Percentiles rank a stretch among this genome's conserved stretches.
Evolutionary conservation across 73 alveolate genomes (phyloP).

Genomic region (Paramecium biaurelia): DNA sequence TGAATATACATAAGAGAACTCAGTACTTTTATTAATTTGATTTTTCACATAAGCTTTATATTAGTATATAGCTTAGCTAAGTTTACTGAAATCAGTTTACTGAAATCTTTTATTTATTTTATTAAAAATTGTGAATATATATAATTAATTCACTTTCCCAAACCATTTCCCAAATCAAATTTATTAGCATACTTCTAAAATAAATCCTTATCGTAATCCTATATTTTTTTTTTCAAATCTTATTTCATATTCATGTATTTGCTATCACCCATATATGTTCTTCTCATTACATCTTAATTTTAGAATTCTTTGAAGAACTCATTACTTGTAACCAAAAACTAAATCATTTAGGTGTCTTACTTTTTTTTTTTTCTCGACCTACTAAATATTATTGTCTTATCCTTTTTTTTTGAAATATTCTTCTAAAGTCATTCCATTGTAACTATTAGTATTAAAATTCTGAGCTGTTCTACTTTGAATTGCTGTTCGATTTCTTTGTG

Average conservation of each 20-base stretch:
- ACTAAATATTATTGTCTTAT: background rate
- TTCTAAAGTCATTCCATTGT: slow-evolving; percentile 39
- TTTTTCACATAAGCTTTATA: background rate
- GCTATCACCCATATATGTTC: slow-evolving; percentile 45
- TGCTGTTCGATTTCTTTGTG: background rate
- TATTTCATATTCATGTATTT: slow-evolving; percentile 27
- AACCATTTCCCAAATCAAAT: slow-evolving; percentile 23
- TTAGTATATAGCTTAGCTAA: slow-evolving; percentile 63
- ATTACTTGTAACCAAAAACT: slow-evolving; percentile 41
- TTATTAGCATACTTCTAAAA: slow-evolving; percentile 38
- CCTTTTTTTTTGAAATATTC: background rate
- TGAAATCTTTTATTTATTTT: background rate
- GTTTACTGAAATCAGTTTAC: background rate
- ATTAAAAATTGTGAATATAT: background rate
- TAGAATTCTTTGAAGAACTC: slow-evolving; percentile 22
- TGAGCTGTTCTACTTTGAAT: background rate
- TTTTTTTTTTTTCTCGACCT: background rate
- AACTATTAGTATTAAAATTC: background rate
- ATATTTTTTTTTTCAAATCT: background rate
- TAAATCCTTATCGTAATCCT: slow-evolving; percentile 19
- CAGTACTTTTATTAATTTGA: background rate
- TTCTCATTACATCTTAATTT: slow-evolving; percentile 31
- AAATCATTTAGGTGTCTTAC: background rate
- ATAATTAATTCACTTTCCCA: background rate
- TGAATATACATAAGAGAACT: background rate